Evolutionary conservation across 2,329 filamentous ascomycete genomes (phyloP), one percentile per base, ranked within the genome.

Genomic region (Fusarium humuli): DNA sequence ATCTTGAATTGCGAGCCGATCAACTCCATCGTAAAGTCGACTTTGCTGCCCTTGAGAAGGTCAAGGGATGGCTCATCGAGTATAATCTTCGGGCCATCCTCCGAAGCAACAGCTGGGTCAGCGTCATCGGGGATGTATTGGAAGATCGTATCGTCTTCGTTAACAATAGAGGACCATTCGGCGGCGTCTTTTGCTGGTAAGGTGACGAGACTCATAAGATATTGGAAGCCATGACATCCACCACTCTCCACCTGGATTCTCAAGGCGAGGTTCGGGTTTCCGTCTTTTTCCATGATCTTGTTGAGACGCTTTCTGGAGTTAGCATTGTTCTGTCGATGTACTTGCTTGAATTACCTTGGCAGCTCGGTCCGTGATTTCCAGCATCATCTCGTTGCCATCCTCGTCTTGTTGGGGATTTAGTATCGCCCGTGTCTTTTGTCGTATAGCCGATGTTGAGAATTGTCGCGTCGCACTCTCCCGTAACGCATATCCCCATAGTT

Each of bases 221-320:
- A 99, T 79, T 99, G 96, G 80, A 99, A 99, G 52, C 96, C 96
- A 81, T 99, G 96, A 80, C 96, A 99, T 59, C 96, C 96, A 69
- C 96, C 96, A 60, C 92, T 94, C 77, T 97, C 94, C 62, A 99
- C 94, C 66, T 92, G 91, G 71, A 99, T 92, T 55, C 95, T 92
- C n/a, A 99, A 87, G 25, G 94, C 93, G 32, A 97, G 88, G 75
- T 92, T 85, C 4, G 93, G 93, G 78, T 97, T 97, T 20, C 79
- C 76, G 75, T 92, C 90, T 73, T 90, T 88, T 40, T 81, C 77
- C 86, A 93, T 94, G 69, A 96, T 97, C 71, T 93, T 87, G 61
- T 88, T 86, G 32, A 98, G 88, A 37, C 94, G 92, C 87, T 90
- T 72, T 32, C 30, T 4, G 13, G 30, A 52, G 60, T 76, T 32